Base-by-base conservation (phyloP, 2,329 filamentous ascomycete species). In the Aspergillus piperis region DNA sequence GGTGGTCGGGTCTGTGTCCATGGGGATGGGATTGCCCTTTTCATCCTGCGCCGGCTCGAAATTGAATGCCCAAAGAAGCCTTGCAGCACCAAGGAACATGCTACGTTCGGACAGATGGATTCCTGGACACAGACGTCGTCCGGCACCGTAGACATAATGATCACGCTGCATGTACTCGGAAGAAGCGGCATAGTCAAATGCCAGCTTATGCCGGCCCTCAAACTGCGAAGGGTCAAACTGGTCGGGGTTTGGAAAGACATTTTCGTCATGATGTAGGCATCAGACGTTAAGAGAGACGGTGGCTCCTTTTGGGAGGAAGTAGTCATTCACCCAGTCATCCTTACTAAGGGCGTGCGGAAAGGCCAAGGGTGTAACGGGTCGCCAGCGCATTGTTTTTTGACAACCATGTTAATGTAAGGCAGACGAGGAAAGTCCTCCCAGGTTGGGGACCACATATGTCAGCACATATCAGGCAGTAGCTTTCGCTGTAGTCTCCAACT, bases 361-460 rank as follows among this genome's bases (percentile, higher is more conserved):
- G 2, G 56, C 54, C 0, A 63, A 48, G 4, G 64, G 59, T 3
- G 61, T 49, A 10, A 64, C 62, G 0, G 84, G 82, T 5, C 83
- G 77, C 83, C 84, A 86, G 2, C 85, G 78, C 10, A 86, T 71
- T 1, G 82, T 77, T 62, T 88, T 61, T 86, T 85, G 17, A 86
- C 77, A 11, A 84, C 75, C 1, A 81, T 82, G 19, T 79, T 76
- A 32, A 86, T 68, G 64, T 87, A 65, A 1, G 61, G 62, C 15
- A 68, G 68, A 23, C 42, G 27, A 39, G 59, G 52, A 48, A 66
- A 63, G 48, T 72, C 66, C 1, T 77, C 71, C 8, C 76, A 76
- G 57, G 82, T 81, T 0, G 83, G 83, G 51, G 82, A 78, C 10
- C 3, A 5, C 30, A 32, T 11, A 13, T 32, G 10, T 11, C 10